Base-by-base conservation (phyloP, 2,329 filamentous ascomycete genomes). In the Dothideomycetidae sp. region DNA sequence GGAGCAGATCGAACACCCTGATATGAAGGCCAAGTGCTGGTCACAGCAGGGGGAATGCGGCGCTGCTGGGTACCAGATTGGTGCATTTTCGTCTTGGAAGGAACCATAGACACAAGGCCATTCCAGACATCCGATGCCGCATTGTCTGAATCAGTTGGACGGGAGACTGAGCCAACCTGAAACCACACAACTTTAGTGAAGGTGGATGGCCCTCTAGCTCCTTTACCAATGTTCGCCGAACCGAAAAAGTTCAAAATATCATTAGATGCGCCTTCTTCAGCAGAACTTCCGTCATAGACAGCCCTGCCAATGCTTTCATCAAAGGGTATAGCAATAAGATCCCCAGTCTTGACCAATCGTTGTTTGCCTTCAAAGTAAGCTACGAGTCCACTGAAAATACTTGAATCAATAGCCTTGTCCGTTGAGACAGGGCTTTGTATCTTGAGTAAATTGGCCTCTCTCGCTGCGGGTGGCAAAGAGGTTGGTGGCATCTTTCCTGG, bases 21-120 rank as follows among this genome's bases (percentile, higher is more conserved):
- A 57, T 94, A 98, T 54, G 86, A 92, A 44, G 81, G 79, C 86
- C 88, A 96, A 12, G 75, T 75, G 53, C 73, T 93, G 40, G 74
- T 72, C 44, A 77, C 73, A 1, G 76, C 77, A 5, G 81, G 75
- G 0, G 88, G 88, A 5, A 93, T 68, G 36, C 78, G 78, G 50
- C 81, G 78, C 31, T 81, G 81, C 51, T 85, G 82, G 46, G 80
- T 92, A 3, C 90, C 90, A 23, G 86, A 85, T 52, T 93, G 85
- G 41, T 86, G 81, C 68, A 96, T 88, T 42, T 84, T 80, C 3
- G 92, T 92, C 41, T 77, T 81, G 5, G 78, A 73, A 31, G 82
- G 81, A 55, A 96, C 88, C 33, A 98, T 83, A 32, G 79, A 79
- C 2, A 81, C 83, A 28, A 88, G 76, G 1, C 81, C 81, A 26